These are phyloP conservation scores for Quercus variabilis DNA, from an alignment of 306 rosid genomes.

Conservation along the genomic window DNA sequence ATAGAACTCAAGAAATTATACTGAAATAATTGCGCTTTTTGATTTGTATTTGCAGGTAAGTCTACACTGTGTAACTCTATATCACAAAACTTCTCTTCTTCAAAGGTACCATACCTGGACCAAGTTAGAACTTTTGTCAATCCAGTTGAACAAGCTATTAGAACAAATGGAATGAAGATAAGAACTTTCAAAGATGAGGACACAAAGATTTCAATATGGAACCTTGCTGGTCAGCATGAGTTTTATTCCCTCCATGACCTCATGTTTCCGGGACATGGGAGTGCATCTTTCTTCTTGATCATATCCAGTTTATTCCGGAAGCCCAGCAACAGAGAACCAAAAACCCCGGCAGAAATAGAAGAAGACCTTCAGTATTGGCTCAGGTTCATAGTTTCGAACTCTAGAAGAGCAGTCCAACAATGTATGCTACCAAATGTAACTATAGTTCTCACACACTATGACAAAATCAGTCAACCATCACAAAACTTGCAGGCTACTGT, in stretches of 20 bases:
- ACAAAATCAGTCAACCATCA: conserved; percentile 74
- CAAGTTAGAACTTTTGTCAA: conserved; percentile 80
- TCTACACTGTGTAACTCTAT: conserved; percentile 76
- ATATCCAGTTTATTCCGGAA: conserved; percentile 71
- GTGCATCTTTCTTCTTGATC: conserved; percentile 77
- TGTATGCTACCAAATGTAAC: conserved; percentile 85
- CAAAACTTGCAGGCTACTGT: conserved; percentile 60
- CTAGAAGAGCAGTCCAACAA: conserved; percentile 77
- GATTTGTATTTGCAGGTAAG: conserved; percentile 60
- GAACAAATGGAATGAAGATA: conserved; percentile 77
- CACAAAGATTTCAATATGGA: conserved; percentile 83
- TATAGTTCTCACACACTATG: conserved; percentile 77
- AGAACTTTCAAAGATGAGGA: conserved; percentile 77
- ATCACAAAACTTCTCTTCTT: conserved; percentile 68
- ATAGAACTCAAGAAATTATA: neutral
- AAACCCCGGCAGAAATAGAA: conserved; percentile 68
- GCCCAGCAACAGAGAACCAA: conserved; percentile 74
- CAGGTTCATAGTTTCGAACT: conserved; percentile 86
- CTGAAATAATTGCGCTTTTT: neutral
- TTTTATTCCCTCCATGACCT: conserved; percentile 88
- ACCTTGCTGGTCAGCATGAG: conserved; percentile 91
- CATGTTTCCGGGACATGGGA: conserved; percentile 94
- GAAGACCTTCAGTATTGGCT: conserved; percentile 97
- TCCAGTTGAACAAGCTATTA: conserved; percentile 83
- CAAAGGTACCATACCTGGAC: conserved; percentile 62